Conservation (phyloP, 148 eudicot genomes). For the Chenopodium quinoa region DNA sequence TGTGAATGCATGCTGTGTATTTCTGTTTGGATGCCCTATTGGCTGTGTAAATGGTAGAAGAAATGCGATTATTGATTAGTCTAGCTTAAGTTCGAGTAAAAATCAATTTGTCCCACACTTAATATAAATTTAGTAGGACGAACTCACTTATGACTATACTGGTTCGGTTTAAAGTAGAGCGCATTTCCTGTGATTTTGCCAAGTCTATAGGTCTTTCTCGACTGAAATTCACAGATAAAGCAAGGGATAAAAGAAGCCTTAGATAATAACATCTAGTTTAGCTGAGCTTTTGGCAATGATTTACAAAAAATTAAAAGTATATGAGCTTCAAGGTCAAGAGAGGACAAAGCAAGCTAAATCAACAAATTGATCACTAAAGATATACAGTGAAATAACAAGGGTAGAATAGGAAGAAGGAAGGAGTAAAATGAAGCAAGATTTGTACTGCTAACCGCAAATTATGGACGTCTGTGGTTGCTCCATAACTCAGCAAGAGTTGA, state of each 20-base stretch:
- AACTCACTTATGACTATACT: slow-evolving; percentile 38
- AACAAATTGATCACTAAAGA: background rate
- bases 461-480: slow-evolving; percentile 36
- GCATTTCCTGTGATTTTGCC: slow-evolving; percentile 45
- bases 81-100: background rate
- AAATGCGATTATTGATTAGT: background rate
- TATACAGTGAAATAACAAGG: background rate
- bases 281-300: background rate
- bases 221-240: slow-evolving; percentile 17
- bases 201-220: slow-evolving; percentile 42
- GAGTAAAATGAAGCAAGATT: background rate
- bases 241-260: background rate
- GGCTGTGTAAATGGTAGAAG: slow-evolving; percentile 23
- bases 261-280: background rate
- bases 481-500: slow-evolving; percentile 32
- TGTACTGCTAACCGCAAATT: slow-evolving; percentile 35
- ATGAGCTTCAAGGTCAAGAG: background rate
- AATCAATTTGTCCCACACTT: background rate
- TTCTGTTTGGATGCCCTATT: slow-evolving; percentile 29
- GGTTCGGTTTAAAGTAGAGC: slow-evolving; percentile 30
- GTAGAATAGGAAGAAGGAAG: background rate
- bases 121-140: background rate
- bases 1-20: slow-evolving; percentile 26
- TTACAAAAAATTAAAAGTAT: background rate
- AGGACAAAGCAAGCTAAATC: background rate